A percentile compares a stretch with the other conserved stretches of the same genome.
phyloP scores from a whole-genome alignment of 1,284 basidiomycete genomes.

The Tilletiaria anomala region DNA sequence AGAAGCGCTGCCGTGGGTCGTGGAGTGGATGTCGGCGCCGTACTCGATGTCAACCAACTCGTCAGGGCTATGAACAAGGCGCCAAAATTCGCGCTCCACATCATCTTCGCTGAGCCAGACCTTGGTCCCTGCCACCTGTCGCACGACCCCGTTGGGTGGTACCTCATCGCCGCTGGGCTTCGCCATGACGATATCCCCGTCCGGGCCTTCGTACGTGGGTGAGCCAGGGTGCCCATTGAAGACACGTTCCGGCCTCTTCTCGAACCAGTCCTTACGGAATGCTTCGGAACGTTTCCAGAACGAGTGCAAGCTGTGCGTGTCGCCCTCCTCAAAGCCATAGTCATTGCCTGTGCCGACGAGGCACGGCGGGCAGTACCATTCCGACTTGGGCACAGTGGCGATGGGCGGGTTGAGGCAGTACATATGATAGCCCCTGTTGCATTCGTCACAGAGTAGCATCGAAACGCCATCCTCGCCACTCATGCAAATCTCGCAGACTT shows the following conservation, averaged over 20 bases:
- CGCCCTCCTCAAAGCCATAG: conserved; percentile 95
- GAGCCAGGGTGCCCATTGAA: too few relatives aligned
- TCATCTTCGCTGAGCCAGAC: conserved; percentile 67
- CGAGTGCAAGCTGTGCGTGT: conserved; percentile 79
- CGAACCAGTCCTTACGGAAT: conserved; percentile 67
- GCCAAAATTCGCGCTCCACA: conserved; percentile 92
- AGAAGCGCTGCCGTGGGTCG: conserved; percentile 90
- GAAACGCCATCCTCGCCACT: conserved; percentile 71
- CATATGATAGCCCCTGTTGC: conserved; percentile 88
- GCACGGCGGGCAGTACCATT: conserved; percentile 94
- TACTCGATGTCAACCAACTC: conserved; percentile 98
- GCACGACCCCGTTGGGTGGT: conserved; percentile 13
- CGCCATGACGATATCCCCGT: too few relatives aligned
- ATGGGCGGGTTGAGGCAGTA: conserved; percentile 89
- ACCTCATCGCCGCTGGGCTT: neutral
- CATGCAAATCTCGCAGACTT: conserved; percentile 46
- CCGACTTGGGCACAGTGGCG: conserved; percentile 65
- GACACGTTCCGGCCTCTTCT: too few relatives aligned
- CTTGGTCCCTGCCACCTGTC: conserved; percentile 33
- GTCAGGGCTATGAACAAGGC: conserved; percentile 69
- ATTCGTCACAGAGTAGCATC: conserved; percentile 92
- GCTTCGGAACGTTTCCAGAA: conserved; percentile 81
- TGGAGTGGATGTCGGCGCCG: conserved; percentile 94
- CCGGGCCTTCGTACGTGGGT: too few relatives aligned
- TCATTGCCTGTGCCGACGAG: conserved; percentile 87